Percentiles rank a stretch among this genome's conserved stretches.
These are phyloP conservation scores for Metschnikowia aberdeeniae DNA, from an alignment of 805 yeast species.

Conservation along the genomic window DNA sequence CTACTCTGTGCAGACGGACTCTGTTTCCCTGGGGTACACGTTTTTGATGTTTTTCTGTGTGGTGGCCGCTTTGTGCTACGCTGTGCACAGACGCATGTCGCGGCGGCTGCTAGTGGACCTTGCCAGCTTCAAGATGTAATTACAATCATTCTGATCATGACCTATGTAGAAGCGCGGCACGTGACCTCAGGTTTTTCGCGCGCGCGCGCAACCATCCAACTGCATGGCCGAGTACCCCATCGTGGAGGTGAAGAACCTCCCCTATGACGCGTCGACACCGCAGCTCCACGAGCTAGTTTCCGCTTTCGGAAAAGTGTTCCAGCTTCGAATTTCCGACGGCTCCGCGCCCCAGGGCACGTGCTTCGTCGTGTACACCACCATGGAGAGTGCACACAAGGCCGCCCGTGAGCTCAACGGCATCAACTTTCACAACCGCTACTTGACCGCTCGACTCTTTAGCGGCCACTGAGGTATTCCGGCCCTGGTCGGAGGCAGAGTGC, in stretches of 20 bases:
- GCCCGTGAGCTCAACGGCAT: constrained; percentile 55
- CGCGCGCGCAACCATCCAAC: neutral
- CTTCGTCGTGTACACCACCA: constrained; percentile 48
- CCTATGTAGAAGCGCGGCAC: neutral
- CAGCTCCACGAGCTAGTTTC: constrained; percentile 52
- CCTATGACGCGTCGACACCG: constrained; percentile 44
- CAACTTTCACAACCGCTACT: constrained; percentile 54
- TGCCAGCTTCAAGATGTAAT: constrained; percentile 12
- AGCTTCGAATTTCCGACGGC: constrained; percentile 41
- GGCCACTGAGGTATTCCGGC: neutral
- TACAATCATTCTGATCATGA: neutral
- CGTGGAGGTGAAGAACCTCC: constrained; percentile 55
- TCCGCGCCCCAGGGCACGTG: constrained; percentile 42
- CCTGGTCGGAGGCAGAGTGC: neutral
- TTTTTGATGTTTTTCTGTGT: constrained; percentile 10
- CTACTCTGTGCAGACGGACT: constrained; percentile 3
- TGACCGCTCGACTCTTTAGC: constrained; percentile 37
- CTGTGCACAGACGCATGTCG: constrained; percentile 7
- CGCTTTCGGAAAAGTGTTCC: constrained; percentile 52
- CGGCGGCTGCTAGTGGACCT: constrained; percentile 14
- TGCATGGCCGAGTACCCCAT: constrained; percentile 35
- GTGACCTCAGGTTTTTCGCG: neutral
- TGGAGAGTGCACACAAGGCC: constrained; percentile 47
- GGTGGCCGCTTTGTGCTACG: constrained; percentile 3
- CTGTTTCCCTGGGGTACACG: constrained; percentile 12